These are phyloP conservation scores for Salvia rosmarinus DNA, from an alignment of 257 asterid species.

Conservation along the genomic window DNA sequence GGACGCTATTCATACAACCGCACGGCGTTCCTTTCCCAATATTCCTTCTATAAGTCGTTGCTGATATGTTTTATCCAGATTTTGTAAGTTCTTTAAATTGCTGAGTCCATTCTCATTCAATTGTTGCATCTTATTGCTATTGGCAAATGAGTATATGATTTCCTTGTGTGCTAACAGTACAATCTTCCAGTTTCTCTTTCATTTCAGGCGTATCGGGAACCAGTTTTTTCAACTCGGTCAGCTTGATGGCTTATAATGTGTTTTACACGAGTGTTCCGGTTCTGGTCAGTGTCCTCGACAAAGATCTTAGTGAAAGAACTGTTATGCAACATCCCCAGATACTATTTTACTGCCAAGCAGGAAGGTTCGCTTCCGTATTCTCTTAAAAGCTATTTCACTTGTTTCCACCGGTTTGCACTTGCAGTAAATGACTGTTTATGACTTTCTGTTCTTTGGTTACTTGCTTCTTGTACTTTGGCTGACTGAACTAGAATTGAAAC, in stretches of 20 bases:
- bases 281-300: slow-evolving; percentile 87
- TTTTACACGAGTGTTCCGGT: slow-evolving; percentile 97
- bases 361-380: slow-evolving; percentile 62
- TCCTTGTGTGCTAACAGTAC: slow-evolving; percentile 50
- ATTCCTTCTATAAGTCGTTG: slow-evolving; percentile 94
- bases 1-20: slow-evolving; percentile 98
- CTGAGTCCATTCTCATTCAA: slow-evolving; percentile 20
- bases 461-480: slow-evolving; percentile 30
- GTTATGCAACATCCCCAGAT: slow-evolving; percentile 99
- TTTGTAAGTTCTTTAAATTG: slow-evolving; percentile 65
- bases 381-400: slow-evolving; percentile 27
- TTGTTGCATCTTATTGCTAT: slow-evolving; percentile 26
- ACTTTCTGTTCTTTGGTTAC: slow-evolving; percentile 4
- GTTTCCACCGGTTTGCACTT: slow-evolving; percentile 29
- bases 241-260: slow-evolving; percentile 97
- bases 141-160: slow-evolving; percentile 21
- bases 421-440: slow-evolving; percentile 8
- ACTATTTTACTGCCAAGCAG: slow-evolving; percentile 93
- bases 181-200: slow-evolving; percentile 79
- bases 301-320: slow-evolving; percentile 91
- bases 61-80: slow-evolving; percentile 95
- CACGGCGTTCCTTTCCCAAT: slow-evolving; percentile 96
- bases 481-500: slow-evolving; percentile 42
- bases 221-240: slow-evolving; percentile 93
- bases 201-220: slow-evolving; percentile 98